Percentiles rank a stretch among this genome's conserved stretches.
Evolutionary conservation across 805 yeast genomes (phyloP).

Genomic region (Yamadazyma kitorensis): DNA sequence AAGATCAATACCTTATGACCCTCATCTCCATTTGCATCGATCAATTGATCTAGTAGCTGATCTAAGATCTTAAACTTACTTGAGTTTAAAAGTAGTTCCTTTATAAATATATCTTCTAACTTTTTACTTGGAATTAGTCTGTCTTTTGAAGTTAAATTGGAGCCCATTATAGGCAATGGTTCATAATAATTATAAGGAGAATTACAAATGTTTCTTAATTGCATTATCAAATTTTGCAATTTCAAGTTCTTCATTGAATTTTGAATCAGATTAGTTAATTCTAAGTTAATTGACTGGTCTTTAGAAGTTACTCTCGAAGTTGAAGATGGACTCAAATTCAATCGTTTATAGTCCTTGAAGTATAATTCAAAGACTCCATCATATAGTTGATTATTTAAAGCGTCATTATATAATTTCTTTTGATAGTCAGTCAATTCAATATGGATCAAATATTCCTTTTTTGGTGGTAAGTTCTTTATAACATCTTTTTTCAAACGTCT

Average conservation of each 20-base stretch:
- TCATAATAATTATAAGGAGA: conserved; percentile 82
- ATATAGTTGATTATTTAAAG: conserved; percentile 45
- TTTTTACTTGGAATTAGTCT: conserved; percentile 14
- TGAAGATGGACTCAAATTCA: conserved; percentile 25
- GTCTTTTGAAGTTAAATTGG: conserved; percentile 15
- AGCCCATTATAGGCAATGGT: conserved; percentile 58
- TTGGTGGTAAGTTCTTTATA: conserved; percentile 70
- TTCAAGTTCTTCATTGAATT: conserved; percentile 8
- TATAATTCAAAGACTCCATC: conserved; percentile 44
- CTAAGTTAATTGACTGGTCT: conserved; percentile 1
- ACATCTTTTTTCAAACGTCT: conserved; percentile 80
- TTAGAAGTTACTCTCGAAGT: conserved; percentile 2
- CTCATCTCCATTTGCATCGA: too few species aligned
- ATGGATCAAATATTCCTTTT: conserved; percentile 83
- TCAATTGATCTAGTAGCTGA: conserved; percentile 53
- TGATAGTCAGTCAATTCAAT: conserved; percentile 66
- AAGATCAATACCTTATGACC: conserved; percentile 78
- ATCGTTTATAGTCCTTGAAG: conserved; percentile 49
- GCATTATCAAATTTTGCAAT: conserved; percentile 74
- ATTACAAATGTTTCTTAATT: conserved; percentile 77
- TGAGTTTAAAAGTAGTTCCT: conserved; percentile 47
- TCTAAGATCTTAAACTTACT: conserved; percentile 72
- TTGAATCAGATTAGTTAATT: conserved; percentile 5
- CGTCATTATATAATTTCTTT: conserved; percentile 55
- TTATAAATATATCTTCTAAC: conserved; percentile 27